phyloP scores from a whole-genome alignment of 768 basidiomycete genomes.

The Candolleomyces aberdarensis region DNA sequence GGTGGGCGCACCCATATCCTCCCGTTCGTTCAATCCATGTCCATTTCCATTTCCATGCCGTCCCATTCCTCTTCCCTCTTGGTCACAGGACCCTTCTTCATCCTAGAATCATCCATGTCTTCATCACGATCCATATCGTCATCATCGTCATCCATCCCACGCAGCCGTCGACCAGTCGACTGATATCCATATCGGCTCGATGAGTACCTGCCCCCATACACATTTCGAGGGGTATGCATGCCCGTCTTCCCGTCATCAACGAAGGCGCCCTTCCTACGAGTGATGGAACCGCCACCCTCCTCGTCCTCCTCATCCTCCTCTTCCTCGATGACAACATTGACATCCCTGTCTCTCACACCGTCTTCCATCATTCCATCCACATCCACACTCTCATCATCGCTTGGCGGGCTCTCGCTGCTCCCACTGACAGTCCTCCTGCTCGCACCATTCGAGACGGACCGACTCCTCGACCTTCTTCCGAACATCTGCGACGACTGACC shows the following conservation, averaged over 20 bases:
- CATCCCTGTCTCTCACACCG: constrained; percentile 19
- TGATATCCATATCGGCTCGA: constrained; percentile 3
- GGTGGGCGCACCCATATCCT: not conserved
- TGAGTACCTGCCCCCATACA: constrained; percentile 5
- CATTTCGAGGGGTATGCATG: constrained; percentile 13
- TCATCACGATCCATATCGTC: constrained; percentile 32
- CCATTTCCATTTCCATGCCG: constrained; percentile 47
- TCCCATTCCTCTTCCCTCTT: constrained; percentile 49
- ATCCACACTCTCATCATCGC: constrained; percentile 27
- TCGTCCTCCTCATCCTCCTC: constrained; percentile 21
- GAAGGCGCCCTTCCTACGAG: constrained; percentile 8
- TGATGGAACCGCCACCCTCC: not conserved
- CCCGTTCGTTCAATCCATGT: constrained; percentile 46
- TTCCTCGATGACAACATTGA: constrained; percentile 21
- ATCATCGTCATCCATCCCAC: constrained; percentile 42
- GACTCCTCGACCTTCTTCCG: constrained; percentile 5
- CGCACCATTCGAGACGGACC: not conserved
- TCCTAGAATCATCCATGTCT: constrained; percentile 16
- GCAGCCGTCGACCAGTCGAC: constrained; percentile 16
- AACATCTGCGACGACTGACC: not conserved
- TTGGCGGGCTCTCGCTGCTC: constrained; percentile 12
- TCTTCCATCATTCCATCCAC: constrained; percentile 27
- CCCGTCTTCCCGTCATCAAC: constrained; percentile 1
- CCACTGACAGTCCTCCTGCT: not conserved
- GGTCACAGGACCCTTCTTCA: constrained; percentile 17